A percentile compares a stretch with the other conserved stretches of the same genome.
Evolutionary conservation across 306 rosid species (phyloP).

Genomic region (Alnus rubra): DNA sequence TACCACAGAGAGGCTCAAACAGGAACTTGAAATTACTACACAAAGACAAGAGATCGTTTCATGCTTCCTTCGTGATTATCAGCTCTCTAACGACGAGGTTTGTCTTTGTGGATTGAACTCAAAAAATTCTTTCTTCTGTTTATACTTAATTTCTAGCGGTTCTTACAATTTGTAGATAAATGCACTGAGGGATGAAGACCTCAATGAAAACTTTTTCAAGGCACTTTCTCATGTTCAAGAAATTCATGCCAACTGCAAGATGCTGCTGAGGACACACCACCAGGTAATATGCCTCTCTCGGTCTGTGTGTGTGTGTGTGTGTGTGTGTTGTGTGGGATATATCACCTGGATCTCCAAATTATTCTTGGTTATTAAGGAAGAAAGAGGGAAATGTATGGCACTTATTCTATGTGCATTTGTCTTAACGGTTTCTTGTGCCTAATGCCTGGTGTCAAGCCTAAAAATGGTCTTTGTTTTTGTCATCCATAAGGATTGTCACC

Average conservation of each 20-base stretch:
- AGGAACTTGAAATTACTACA: constrained; percentile 66
- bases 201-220: constrained; percentile 76
- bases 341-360: too few species aligned
- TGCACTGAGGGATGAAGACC: constrained; percentile 88
- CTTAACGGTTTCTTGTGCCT: neutral
- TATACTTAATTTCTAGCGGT: constrained; percentile 24
- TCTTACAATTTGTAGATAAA: constrained; percentile 50
- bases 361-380: neutral
- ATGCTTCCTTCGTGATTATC: constrained; percentile 92
- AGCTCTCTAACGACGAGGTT: constrained; percentile 86
- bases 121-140: constrained; percentile 15
- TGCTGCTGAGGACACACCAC: constrained; percentile 89
- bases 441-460: neutral
- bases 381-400: neutral
- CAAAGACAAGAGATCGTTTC: constrained; percentile 88
- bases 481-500: neutral
- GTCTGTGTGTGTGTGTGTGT: constrained; percentile 12
- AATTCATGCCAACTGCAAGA: constrained; percentile 90
- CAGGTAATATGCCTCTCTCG: constrained; percentile 53
- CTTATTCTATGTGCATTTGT: neutral
- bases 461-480: neutral
- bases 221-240: constrained; percentile 96
- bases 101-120: constrained; percentile 12
- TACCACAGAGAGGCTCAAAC: constrained; percentile 92
- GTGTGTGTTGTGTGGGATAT: constrained; percentile 8